Percentiles rank a stretch among this genome's conserved stretches.
Conservation (phyloP, 1,139 yeast genomes). For the Chernovozyma sophiae-reginae region DNA sequence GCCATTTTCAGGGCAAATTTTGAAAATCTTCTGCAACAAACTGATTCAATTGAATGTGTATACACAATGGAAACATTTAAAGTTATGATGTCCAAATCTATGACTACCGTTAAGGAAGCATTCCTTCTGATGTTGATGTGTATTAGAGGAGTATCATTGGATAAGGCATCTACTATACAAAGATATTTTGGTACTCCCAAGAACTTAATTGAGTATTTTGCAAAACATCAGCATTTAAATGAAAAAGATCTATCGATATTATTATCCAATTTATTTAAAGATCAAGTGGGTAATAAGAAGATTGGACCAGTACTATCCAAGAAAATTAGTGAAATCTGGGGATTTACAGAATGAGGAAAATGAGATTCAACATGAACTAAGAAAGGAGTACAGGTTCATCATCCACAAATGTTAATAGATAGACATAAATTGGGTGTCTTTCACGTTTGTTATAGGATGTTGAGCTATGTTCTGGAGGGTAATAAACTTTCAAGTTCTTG, state of each 20-base stretch:
- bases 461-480: too few species aligned
- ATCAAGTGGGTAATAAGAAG: conserved; percentile 58
- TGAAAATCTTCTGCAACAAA: conserved; percentile 16
- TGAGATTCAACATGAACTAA: too few species aligned
- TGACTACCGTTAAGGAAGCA: conserved; percentile 72
- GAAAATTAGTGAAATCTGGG: conserved; percentile 62
- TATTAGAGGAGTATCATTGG: conserved; percentile 74
- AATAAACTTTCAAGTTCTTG: too few species aligned
- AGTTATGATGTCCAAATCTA: conserved; percentile 64
- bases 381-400: too few species aligned
- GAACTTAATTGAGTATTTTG: conserved; percentile 36
- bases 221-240: conserved; percentile 8
- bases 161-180: conserved; percentile 80
- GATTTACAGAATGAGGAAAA: conserved; percentile 15
- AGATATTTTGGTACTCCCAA: conserved; percentile 61
- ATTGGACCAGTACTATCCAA: conserved; percentile 59
- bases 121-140: conserved; percentile 76
- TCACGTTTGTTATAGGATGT: too few species aligned
- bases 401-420: too few species aligned
- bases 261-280: conserved; percentile 41
- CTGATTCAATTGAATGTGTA: conserved; percentile 44
- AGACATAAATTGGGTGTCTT: too few species aligned
- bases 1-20: conserved; percentile 42
- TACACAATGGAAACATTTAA: conserved; percentile 66
- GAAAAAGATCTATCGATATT: conserved; percentile 36